A percentile compares a stretch with the other conserved stretches of the same genome.
These are phyloP conservation scores for Candida ovalis DNA, from an alignment of 805 yeast species.

Conservation along the genomic window DNA sequence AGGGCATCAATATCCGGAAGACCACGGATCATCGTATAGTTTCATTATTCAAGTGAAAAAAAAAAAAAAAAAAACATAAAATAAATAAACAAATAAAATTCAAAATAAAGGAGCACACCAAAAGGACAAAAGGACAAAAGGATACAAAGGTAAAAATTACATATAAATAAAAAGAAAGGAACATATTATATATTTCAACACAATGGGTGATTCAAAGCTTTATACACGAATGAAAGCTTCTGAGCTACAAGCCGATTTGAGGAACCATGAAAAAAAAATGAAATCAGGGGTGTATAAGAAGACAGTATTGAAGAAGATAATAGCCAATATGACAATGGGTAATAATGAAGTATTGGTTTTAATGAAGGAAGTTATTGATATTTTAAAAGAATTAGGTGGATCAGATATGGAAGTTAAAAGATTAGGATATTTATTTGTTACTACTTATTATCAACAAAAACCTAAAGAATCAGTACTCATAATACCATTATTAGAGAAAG, in stretches of 20 bases:
- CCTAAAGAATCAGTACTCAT: constrained; percentile 55
- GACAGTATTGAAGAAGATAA: constrained; percentile 60
- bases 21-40: too few relatives aligned
- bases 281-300: constrained; percentile 36
- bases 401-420: constrained; percentile 65
- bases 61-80: too few relatives aligned
- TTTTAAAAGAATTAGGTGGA: constrained; percentile 38
- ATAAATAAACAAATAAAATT: too few relatives aligned
- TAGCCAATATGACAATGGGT: constrained; percentile 82
- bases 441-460: constrained; percentile 54
- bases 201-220: constrained; percentile 27
- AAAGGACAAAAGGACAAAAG: too few relatives aligned
- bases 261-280: constrained; percentile 36
- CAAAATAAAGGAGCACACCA: too few relatives aligned
- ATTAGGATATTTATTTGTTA: constrained; percentile 64
- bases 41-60: too few relatives aligned
- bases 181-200: neutral
- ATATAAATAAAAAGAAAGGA: neutral
- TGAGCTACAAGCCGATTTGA: constrained; percentile 30
- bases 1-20: too few relatives aligned
- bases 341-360: constrained; percentile 70
- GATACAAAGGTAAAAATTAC: neutral
- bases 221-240: constrained; percentile 27
- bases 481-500: constrained; percentile 51
- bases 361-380: constrained; percentile 56